These are phyloP conservation scores for Spergularia marina DNA, from an alignment of 148 eudicot species.

Conservation along the genomic window DNA sequence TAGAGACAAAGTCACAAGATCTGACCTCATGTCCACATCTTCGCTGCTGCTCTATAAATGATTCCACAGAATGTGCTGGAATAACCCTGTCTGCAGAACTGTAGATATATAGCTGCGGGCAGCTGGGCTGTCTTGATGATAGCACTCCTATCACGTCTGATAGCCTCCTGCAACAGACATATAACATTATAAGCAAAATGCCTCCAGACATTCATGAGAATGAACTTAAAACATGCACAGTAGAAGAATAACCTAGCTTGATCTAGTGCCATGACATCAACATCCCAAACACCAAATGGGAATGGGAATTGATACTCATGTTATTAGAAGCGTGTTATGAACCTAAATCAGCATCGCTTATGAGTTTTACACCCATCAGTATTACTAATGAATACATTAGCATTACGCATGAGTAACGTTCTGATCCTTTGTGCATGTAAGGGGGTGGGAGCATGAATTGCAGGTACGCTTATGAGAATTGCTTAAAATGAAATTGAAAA, in stretches of 20 bases:
- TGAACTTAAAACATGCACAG: background rate
- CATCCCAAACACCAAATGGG: too few species aligned
- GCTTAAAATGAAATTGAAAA: too few species aligned
- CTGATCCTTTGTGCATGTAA: too few species aligned
- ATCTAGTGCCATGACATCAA: background rate
- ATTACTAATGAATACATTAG: too few species aligned
- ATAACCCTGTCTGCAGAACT: conserved; percentile 94
- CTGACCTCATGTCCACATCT: conserved; percentile 73
- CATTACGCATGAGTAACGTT: too few species aligned
- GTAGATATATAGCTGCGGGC: conserved; percentile 91
- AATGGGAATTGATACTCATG: too few species aligned
- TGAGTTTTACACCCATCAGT: too few species aligned
- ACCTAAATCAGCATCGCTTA: too few species aligned
- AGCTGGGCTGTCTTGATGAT: conserved; percentile 72
- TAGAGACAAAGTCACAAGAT: conserved; percentile 82
- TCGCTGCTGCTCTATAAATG: conserved; percentile 77
- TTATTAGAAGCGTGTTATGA: too few species aligned
- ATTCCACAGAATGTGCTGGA: conserved; percentile 71
- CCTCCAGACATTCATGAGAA: background rate
- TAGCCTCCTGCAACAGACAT: conserved; percentile 61
- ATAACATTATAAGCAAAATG: background rate
- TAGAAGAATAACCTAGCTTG: background rate
- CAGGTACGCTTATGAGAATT: too few species aligned
- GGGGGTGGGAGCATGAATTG: too few species aligned
- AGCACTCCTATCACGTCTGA: conserved; percentile 65